Conservation (phyloP, 139 green algal species). For the Micromonas pusilla region DNA sequence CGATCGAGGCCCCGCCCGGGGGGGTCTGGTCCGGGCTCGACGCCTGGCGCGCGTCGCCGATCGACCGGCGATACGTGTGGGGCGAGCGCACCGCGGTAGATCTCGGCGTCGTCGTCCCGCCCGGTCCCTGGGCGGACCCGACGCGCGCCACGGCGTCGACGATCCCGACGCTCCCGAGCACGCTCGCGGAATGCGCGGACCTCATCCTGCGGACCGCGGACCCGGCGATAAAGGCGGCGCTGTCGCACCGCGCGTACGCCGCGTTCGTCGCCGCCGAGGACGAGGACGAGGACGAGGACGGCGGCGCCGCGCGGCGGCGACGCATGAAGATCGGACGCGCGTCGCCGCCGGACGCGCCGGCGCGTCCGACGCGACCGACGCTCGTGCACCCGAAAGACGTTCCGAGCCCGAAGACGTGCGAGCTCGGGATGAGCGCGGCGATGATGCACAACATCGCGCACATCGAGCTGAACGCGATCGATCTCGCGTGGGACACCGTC, state of each 20-base stretch:
- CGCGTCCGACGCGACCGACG: conserved; percentile 11
- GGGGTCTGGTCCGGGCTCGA: neutral
- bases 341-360: conserved; percentile 6
- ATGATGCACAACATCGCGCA: conserved; percentile 49
- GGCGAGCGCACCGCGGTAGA: neutral
- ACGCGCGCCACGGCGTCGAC: neutral
- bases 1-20: neutral
- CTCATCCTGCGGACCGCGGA: conserved; percentile 19
- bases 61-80: neutral
- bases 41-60: neutral
- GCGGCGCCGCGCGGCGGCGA: neutral
- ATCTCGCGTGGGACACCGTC: conserved; percentile 50
- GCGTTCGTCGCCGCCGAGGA: neutral
- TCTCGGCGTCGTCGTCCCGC: neutral
- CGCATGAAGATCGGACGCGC: neutral
- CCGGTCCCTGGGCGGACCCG: neutral
- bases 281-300: neutral
- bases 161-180: neutral
- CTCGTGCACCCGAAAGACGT: conserved; percentile 25
- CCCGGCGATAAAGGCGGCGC: conserved; percentile 15
- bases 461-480: conserved; percentile 49
- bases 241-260: conserved; percentile 24
- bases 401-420: conserved; percentile 21
- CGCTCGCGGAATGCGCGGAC: neutral
- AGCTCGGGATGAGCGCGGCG: conserved; percentile 26